Evolutionary conservation across 2,329 filamentous ascomycete genomes (phyloP), one percentile per base, ranked within the genome.

Genomic region (Fusarium sp.): DNA sequence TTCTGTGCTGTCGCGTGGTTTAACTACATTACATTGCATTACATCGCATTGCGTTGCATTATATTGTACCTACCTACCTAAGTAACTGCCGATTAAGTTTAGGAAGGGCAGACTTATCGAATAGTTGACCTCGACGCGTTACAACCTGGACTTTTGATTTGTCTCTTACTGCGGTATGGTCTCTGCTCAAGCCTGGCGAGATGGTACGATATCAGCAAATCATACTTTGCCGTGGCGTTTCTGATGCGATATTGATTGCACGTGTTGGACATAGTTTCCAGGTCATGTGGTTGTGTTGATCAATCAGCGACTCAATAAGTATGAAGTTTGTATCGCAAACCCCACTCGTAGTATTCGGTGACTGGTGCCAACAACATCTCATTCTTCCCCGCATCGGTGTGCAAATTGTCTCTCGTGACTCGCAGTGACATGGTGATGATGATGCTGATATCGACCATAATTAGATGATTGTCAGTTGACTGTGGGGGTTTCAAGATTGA

Each of bases 281-380:
- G 53, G 53, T 72, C 71, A 73, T 73, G 71, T 72, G 71, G 69
- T 58, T 47, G 52, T 36, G 26, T 49, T 67, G 59, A 67, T 67
- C 68, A 63, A 34, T 37, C 41, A 44, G 56, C 54, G 60, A 36
- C 20, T 49, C 20, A 23, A 49, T 23, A 36, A 28, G 31, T 31
- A 56, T 37, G 44, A 56, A 34, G 44, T 41, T 18, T 62, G 60
- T 40, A 65, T 56, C 34, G 31, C 38, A 51, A 61, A 34, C 65
- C 66, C 66, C 66, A 51, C 65, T 54, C 33, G 34, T 36, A 37
- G 28, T 38, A 26, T 49, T 49, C 34, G 46, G 8, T 56, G 46
- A 67, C 56, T 69, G 65, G 65, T 62, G 62, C 66, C 66, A 69
- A 47, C 52, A 44, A 57, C 33, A 50, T 50, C 11, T 50, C 20